phyloP scores from a whole-genome alignment of 2,329 filamentous ascomycete genomes.

The Boeremia lycopersici region DNA sequence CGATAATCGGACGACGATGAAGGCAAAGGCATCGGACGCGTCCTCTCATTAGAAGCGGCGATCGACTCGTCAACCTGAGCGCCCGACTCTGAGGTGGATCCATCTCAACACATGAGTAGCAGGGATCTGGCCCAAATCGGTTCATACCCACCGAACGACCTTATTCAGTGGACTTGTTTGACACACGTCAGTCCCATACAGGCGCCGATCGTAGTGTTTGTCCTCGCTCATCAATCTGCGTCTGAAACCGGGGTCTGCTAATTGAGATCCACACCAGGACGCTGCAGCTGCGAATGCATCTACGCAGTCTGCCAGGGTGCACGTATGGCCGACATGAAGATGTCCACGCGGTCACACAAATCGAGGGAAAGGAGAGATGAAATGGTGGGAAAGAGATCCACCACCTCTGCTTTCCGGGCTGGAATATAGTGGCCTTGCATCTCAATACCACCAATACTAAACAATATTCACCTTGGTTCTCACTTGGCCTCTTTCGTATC shows the following conservation, averaged over 20 bases:
- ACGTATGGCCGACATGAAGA: neutral
- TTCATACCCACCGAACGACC: neutral
- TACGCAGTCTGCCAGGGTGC: slow-evolving; percentile 1
- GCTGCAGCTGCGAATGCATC: slow-evolving; percentile 1
- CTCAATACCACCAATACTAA: neutral
- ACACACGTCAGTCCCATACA: neutral
- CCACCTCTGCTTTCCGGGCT: neutral
- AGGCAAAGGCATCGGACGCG: neutral
- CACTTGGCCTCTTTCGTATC: neutral
- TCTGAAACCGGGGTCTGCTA: slow-evolving; percentile 11
- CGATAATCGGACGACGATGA: neutral
- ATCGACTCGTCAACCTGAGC: neutral
- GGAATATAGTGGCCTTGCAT: neutral
- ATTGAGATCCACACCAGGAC: slow-evolving; percentile 11
- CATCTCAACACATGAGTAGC: neutral
- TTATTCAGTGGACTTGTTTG: slow-evolving; percentile 6
- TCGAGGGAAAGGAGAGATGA: neutral
- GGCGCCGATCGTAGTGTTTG: neutral
- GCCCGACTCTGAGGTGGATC: neutral
- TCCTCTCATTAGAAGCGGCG: neutral
- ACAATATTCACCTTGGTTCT: neutral
- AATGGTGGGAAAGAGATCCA: neutral
- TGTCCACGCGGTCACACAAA: slow-evolving; percentile 8
- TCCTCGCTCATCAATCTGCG: slow-evolving; percentile 9
- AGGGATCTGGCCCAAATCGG: neutral